Evolutionary conservation across 1,139 yeast genomes (phyloP).

Genomic region (Nakaseomyces delphensis): DNA sequence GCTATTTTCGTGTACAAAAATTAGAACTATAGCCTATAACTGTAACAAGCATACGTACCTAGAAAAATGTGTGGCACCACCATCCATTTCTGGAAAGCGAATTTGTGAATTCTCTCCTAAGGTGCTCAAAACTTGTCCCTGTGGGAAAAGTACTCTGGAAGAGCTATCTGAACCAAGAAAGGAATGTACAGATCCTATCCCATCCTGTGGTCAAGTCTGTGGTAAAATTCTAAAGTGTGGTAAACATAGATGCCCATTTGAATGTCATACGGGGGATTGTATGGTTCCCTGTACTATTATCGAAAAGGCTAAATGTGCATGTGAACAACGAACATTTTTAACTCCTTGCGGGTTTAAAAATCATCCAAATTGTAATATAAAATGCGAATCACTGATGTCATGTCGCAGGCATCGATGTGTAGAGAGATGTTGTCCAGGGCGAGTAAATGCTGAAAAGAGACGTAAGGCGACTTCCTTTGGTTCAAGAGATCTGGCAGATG

Average conservation of each 20-base stretch:
- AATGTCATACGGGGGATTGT: conserved; percentile 75
- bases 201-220: conserved; percentile 61
- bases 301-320: conserved; percentile 30
- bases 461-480: conserved; percentile 39
- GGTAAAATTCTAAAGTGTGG: conserved; percentile 64
- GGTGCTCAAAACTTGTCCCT: conserved; percentile 55
- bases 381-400: conserved; percentile 66
- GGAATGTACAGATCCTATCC: conserved; percentile 66
- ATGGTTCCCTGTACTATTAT: conserved; percentile 47
- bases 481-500: conserved; percentile 35
- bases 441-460: conserved; percentile 52
- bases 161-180: conserved; percentile 39
- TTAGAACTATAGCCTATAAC: conserved; percentile 44
- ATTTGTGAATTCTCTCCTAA: conserved; percentile 63
- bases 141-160: conserved; percentile 50
- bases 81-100: conserved; percentile 25
- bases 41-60: conserved; percentile 62
- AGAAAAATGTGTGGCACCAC: conserved; percentile 50
- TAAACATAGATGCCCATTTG: conserved; percentile 50
- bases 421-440: conserved; percentile 60
- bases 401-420: conserved; percentile 78
- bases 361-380: conserved; percentile 58
- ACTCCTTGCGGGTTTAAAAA: conserved; percentile 58
- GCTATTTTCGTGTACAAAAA: conserved; percentile 47
- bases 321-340: conserved; percentile 36